Conservation (phyloP, 2,329 filamentous ascomycete genomes). For the Penicillium capsulatum region DNA sequence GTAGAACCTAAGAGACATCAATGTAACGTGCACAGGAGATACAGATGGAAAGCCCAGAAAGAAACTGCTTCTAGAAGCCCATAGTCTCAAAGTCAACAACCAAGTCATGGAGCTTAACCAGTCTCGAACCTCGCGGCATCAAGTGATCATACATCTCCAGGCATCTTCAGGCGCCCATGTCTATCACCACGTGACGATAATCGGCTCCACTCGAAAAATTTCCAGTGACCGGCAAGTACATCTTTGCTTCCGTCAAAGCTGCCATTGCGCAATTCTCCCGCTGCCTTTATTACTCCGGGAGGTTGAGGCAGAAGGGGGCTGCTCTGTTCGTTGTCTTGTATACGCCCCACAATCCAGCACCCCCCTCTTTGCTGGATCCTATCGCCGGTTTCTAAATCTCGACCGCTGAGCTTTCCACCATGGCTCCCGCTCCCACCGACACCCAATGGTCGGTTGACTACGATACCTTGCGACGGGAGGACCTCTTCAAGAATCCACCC, state of each 20-base stretch:
- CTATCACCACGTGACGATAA: constrained; percentile 44
- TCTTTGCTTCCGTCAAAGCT: constrained; percentile 22
- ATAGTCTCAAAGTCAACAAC: too few species aligned
- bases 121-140: too few species aligned
- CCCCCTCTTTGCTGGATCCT: constrained; percentile 12
- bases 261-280: constrained; percentile 25
- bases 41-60: too few species aligned
- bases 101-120: too few species aligned
- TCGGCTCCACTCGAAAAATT: constrained; percentile 40
- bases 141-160: too few species aligned
- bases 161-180: too few species aligned
- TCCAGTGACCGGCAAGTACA: constrained; percentile 26
- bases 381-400: not conserved
- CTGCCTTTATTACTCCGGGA: constrained; percentile 15
- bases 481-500: constrained; percentile 84
- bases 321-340: not conserved
- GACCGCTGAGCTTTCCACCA: constrained; percentile 31
- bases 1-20: too few species aligned
- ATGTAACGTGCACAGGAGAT: too few species aligned
- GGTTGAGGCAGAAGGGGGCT: constrained; percentile 15
- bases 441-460: constrained; percentile 81
- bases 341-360: constrained; percentile 8
- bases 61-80: too few species aligned
- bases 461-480: constrained; percentile 78
- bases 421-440: constrained; percentile 56